Conservation (phyloP, 2,329 filamentous ascomycete species). For the Saccharata proteae region DNA sequence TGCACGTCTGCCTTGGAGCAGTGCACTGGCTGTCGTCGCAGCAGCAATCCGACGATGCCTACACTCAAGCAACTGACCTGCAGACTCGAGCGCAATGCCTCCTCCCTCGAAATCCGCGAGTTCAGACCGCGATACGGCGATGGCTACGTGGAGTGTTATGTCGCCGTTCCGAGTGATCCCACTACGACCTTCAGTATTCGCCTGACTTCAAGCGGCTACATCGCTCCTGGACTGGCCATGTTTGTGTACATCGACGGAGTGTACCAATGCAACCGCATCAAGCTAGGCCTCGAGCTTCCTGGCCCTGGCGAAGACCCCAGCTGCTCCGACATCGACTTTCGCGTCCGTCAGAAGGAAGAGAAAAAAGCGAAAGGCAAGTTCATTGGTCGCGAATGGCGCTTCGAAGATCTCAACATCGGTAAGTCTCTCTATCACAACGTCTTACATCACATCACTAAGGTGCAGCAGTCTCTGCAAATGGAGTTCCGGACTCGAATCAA, state of each 20-base stretch:
- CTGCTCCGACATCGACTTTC: slow-evolving; percentile 33
- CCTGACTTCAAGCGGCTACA: slow-evolving; percentile 37
- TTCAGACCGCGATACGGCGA: slow-evolving; percentile 39
- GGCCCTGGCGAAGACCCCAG: slow-evolving; percentile 15
- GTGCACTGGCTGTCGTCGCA: too few species aligned
- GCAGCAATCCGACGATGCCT: slow-evolving; percentile 41
- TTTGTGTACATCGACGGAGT: slow-evolving; percentile 46
- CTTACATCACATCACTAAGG: slow-evolving; percentile 12
- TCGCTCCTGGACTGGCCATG: slow-evolving; percentile 41
- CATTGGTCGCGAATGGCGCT: slow-evolving; percentile 41
- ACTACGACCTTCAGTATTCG: slow-evolving; percentile 36
- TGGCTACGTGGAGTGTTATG: slow-evolving; percentile 38
- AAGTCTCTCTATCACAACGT: slow-evolving; percentile 9
- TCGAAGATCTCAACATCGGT: slow-evolving; percentile 39
- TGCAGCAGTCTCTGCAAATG: slow-evolving; percentile 24
- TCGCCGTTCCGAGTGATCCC: slow-evolving; percentile 35
- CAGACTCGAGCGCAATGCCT: slow-evolving; percentile 36
- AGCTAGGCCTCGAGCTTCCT: slow-evolving; percentile 28
- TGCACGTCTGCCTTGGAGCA: too few species aligned
- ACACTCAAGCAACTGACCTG: slow-evolving; percentile 41
- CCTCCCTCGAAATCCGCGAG: slow-evolving; percentile 34
- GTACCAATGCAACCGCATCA: slow-evolving; percentile 46
- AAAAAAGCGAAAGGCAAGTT: slow-evolving; percentile 33
- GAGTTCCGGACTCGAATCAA: slow-evolving; percentile 17
- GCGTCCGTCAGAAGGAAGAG: slow-evolving; percentile 43